Evolutionary conservation across 2,329 filamentous ascomycete genomes (phyloP), one percentile per base, ranked within the genome.

Genomic region (Fusarium sp.): DNA sequence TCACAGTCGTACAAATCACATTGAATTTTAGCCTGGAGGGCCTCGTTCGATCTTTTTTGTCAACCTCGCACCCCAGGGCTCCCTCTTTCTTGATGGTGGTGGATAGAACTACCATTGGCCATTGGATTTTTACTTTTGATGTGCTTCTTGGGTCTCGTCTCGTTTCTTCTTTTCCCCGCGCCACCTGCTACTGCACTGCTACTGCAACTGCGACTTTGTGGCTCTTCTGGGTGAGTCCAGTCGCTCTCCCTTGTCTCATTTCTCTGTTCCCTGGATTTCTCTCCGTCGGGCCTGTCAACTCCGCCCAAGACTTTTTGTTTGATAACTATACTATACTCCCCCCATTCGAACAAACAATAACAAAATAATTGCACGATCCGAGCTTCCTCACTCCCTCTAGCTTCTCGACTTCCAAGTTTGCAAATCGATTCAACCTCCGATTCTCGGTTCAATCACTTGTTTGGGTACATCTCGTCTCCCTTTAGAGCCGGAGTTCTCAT

Each of bases 171-270:
- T 54, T 42, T 22, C 41, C 62, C 58, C 74, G 65, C 74, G 62
- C 71, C 71, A 73, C 70, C 58, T 68, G 54, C 50, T 44, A n/a
- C 35, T 36, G 35, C 54, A 53, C 65, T 66, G 47, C 53, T 50
- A 57, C 24, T 65, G 57, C 41, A 39, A 39, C 53, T 60, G 36
- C 61, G 57, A 53, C 73, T 65, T 53, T 63, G 47, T 66, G 60
- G 56, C 68, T 72, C 71, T 41, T 39, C 15, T 38, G 39, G 33
- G 11, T 56, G 28, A 44, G 10, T 61, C 39, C 60, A 68, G 61
- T 47, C 30, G 24, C 42, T 61, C 69, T 73, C 65, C 71, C 65
- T 72, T 71, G 70, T 63, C 61, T 73, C 66, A 71, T 28, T 73
- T 57, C 35, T 68, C 44, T 42, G 60, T 58, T 72, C 57, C 70